A percentile compares a stretch with the other conserved stretches of the same genome.
Conservation (phyloP, 768 basidiomycete species). For the Tephrocybe sp. region DNA sequence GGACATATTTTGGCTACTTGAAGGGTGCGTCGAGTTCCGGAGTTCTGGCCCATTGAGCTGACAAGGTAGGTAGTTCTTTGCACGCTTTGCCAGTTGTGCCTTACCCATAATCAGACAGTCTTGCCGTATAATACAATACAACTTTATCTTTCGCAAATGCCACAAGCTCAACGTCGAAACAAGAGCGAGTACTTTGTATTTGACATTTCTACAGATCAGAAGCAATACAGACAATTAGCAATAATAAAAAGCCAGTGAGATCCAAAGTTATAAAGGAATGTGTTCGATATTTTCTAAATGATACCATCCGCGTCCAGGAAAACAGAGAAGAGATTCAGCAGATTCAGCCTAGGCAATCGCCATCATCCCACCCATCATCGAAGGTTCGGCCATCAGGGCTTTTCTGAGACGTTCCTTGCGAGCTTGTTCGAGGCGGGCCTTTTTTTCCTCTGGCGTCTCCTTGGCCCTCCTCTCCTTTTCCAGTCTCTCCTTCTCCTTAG, state of each 20-base stretch:
- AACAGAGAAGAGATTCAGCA: not conserved
- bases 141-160: no score
- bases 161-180: no score
- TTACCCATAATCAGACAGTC: no score
- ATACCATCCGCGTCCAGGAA: no score
- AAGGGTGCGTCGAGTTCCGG: no score
- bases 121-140: not conserved
- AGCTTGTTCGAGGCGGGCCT: constrained; percentile 12
- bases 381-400: constrained; percentile 11
- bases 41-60: not conserved
- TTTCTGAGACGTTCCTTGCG: constrained; percentile 12
- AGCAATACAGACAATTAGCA: constrained; percentile 6
- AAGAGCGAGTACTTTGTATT: not conserved
- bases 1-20: no score
- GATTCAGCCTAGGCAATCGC: constrained; percentile 8
- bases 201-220: not conserved
- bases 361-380: constrained; percentile 18
- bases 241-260: constrained; percentile 5
- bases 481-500: constrained; percentile 35
- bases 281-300: not conserved
- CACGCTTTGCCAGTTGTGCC: no score
- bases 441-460: constrained; percentile 17
- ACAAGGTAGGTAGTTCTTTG: not conserved
- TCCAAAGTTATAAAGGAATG: constrained; percentile 8
- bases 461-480: constrained; percentile 17